These are phyloP conservation scores for Starmerella vaccinii DNA, from an alignment of 805 yeast genomes.

Conservation along the genomic window DNA sequence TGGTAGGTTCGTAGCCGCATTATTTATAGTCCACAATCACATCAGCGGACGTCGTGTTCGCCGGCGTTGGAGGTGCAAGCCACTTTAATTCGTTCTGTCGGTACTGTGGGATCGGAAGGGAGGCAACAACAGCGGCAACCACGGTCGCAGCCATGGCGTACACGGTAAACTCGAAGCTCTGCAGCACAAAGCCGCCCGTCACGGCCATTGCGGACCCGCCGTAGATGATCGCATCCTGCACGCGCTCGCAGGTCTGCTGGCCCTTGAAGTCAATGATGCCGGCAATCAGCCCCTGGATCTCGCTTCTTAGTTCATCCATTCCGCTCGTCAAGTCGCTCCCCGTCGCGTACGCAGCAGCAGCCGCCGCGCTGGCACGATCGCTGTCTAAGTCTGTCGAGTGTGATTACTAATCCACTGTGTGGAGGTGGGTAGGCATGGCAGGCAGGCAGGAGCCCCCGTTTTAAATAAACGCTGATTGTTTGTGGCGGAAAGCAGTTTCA, in stretches of 20 bases:
- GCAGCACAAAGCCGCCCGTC: constrained; percentile 14
- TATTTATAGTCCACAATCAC: constrained; percentile 1
- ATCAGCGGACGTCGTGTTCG: not conserved
- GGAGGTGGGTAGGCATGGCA: no score
- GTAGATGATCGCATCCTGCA: constrained; percentile 2
- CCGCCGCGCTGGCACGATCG: no score
- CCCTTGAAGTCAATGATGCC: constrained; percentile 27
- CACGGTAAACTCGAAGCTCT: constrained; percentile 14
- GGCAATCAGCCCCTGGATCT: constrained; percentile 13
- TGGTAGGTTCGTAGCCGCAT: no score
- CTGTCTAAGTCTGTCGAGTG: not conserved
- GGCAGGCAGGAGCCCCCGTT: no score
- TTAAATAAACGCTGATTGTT: no score
- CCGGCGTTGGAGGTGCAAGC: constrained; percentile 6
- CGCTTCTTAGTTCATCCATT: constrained; percentile 20
- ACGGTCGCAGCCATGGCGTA: constrained; percentile 15
- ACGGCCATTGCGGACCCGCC: constrained; percentile 20
- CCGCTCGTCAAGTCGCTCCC: not conserved
- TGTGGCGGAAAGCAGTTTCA: not conserved
- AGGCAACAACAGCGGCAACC: constrained; percentile 15
- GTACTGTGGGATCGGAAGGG: constrained; percentile 23
- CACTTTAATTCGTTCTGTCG: constrained; percentile 21
- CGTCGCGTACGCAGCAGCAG: no score
- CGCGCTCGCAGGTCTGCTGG: constrained; percentile 18
- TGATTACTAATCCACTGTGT: not conserved